A percentile compares a stretch with the other conserved stretches of the same genome.
Evolutionary conservation across 352 stramenopile species (phyloP).

Genomic region (Globisporangium cylindrosporum): DNA sequence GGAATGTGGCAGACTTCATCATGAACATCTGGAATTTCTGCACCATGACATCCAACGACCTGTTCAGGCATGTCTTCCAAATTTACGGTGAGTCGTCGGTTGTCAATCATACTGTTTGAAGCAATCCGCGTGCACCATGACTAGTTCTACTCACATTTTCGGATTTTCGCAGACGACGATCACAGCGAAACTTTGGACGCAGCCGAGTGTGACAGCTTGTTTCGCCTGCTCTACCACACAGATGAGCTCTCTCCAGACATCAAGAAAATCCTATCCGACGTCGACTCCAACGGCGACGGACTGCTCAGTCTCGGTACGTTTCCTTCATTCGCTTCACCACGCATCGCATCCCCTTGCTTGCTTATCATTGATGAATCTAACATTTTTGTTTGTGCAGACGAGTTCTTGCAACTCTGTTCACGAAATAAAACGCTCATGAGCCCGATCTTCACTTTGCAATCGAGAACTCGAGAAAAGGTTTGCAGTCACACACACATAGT

Average conservation of each 20-base stretch:
- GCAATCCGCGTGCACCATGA: background rate
- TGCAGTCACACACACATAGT: background rate
- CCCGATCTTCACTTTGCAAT: slow-evolving; percentile 41
- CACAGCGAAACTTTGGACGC: slow-evolving; percentile 38
- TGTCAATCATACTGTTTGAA: background rate
- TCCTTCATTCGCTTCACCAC: background rate
- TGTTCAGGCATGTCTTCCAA: slow-evolving; percentile 39
- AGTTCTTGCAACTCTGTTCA: slow-evolving; percentile 37
- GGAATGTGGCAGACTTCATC: slow-evolving; percentile 36
- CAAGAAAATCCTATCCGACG: slow-evolving; percentile 29
- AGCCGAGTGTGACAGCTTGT: slow-evolving; percentile 49
- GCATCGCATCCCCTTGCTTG: background rate
- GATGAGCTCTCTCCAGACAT: slow-evolving; percentile 33
- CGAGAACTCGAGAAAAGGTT: slow-evolving; percentile 25
- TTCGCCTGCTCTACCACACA: slow-evolving; percentile 48
- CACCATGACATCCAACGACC: slow-evolving; percentile 38
- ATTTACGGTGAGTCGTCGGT: slow-evolving; percentile 34
- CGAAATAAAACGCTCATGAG: slow-evolving; percentile 37
- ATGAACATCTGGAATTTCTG: slow-evolving; percentile 64
- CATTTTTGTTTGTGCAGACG: slow-evolving; percentile 21
- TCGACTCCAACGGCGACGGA: slow-evolving; percentile 31
- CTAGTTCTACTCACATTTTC: background rate
- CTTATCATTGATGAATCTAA: background rate
- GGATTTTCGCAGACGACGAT: slow-evolving; percentile 33
- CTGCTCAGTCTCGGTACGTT: slow-evolving; percentile 28